These are phyloP conservation scores for Aureobasidium sp. DNA, from an alignment of 2,329 filamentous ascomycete genomes.

Conservation along the genomic window DNA sequence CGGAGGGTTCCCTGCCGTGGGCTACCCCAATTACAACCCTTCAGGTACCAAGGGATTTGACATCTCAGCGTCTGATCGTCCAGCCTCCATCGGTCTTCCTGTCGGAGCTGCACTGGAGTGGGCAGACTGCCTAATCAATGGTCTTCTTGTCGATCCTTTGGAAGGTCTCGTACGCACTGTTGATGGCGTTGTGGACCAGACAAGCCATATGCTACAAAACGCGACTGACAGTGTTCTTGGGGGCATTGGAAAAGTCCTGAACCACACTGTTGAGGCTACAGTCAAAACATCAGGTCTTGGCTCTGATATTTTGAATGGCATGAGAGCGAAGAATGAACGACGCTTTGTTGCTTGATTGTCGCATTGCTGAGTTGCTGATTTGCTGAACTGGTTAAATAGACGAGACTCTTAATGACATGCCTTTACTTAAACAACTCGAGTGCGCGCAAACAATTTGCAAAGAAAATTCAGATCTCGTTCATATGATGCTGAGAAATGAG, in stretches of 20 bases:
- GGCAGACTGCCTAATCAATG: conserved; percentile 14
- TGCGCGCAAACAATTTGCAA: neutral
- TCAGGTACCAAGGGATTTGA: conserved; percentile 8
- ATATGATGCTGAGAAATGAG: neutral
- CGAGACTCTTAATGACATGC: neutral
- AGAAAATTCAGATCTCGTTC: neutral
- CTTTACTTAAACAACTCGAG: neutral
- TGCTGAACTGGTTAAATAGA: neutral
- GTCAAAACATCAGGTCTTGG: neutral
- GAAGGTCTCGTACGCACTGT: conserved; percentile 3
- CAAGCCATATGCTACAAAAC: neutral
- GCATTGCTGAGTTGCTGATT: neutral
- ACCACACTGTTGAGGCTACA: neutral
- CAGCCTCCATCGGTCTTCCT: conserved; percentile 16
- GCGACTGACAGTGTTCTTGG: neutral
- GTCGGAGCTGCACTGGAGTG: conserved; percentile 14
- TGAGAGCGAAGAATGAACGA: neutral
- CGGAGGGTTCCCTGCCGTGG: conserved; percentile 14
- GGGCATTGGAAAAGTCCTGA: neutral
- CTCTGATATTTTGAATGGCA: neutral
- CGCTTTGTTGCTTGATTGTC: conserved; percentile 1
- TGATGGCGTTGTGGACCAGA: neutral
- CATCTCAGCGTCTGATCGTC: conserved; percentile 1
- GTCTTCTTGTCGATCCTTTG: conserved; percentile 8
- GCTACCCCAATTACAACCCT: conserved; percentile 18